Evolutionary conservation across 768 basidiomycete species (phyloP).

Genomic region (Pholiota molesta): DNA sequence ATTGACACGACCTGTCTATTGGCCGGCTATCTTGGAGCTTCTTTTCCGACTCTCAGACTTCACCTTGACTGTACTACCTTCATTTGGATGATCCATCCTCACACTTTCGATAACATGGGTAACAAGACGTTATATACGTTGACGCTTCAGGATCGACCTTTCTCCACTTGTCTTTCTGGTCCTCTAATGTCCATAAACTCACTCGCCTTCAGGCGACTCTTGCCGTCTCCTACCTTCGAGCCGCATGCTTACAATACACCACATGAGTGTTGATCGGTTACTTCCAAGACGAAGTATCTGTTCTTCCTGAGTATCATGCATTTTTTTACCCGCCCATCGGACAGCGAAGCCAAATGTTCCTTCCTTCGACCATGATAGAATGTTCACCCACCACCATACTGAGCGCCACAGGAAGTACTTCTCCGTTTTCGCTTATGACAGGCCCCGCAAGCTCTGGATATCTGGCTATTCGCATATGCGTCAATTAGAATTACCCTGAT

Average conservation of each 20-base stretch:
- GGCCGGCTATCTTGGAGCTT: neutral
- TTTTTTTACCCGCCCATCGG: neutral
- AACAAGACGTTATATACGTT: neutral
- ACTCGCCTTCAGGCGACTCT: neutral
- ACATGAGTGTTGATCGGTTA: conserved; percentile 2
- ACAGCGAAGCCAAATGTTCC: neutral
- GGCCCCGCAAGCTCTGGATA: neutral
- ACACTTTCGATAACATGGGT: neutral
- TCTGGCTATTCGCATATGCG: neutral
- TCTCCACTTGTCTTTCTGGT: neutral
- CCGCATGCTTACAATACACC: neutral
- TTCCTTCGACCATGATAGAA: neutral
- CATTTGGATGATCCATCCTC: neutral
- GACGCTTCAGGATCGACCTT: neutral
- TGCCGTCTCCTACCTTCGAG: conserved; percentile 1
- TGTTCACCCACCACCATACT: neutral
- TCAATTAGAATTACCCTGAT: neutral
- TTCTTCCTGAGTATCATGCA: neutral
- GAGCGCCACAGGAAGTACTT: conserved; percentile 5
- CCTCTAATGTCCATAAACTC: neutral
- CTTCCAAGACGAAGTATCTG: conserved; percentile 1
- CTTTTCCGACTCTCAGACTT: neutral
- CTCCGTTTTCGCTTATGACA: neutral
- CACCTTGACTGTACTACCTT: neutral
- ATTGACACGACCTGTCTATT: conserved; percentile 10